These are phyloP conservation scores for Daldinia vernicosa DNA, from an alignment of 495 filamentous ascomycete genomes.

Conservation along the genomic window DNA sequence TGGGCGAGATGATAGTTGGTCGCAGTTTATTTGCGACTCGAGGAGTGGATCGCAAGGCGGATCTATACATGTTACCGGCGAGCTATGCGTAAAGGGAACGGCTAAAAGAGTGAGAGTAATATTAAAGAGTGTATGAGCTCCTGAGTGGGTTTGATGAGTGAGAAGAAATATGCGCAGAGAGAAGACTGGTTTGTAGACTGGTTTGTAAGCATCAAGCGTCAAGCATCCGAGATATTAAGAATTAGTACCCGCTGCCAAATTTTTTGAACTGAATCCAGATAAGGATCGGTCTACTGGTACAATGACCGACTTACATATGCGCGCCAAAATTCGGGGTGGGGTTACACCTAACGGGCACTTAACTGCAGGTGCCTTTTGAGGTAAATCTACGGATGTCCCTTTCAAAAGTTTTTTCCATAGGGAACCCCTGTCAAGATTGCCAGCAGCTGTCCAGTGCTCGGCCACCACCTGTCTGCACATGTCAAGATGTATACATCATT, in stretches of 20 bases:
- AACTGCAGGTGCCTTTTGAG: not conserved
- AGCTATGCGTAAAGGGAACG: conserved; percentile 12
- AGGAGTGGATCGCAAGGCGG: conserved; percentile 65
- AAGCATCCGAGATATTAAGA: not conserved
- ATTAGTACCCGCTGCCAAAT: not conserved
- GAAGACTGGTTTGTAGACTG: not conserved
- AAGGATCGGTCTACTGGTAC: not conserved
- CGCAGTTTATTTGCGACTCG: conserved; percentile 56
- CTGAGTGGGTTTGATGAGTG: conserved; percentile 5
- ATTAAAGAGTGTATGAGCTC: not conserved
- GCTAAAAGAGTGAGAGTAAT: conserved; percentile 19
- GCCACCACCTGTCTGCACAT: too few species aligned
- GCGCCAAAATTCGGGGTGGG: not conserved
- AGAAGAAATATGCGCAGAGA: not conserved
- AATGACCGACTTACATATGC: not conserved
- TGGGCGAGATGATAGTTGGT: conserved; percentile 40
- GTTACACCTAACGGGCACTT: not conserved
- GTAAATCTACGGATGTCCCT: too few species aligned
- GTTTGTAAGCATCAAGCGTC: not conserved
- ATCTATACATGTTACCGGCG: conserved; percentile 65
- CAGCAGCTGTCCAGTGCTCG: too few species aligned
- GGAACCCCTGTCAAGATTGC: too few species aligned
- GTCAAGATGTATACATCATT: too few species aligned
- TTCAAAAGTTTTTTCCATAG: too few species aligned
- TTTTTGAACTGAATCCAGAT: not conserved